phyloP scores from a whole-genome alignment of 2,329 filamentous ascomycete genomes.

The Chrysosporium keratinophilum region DNA sequence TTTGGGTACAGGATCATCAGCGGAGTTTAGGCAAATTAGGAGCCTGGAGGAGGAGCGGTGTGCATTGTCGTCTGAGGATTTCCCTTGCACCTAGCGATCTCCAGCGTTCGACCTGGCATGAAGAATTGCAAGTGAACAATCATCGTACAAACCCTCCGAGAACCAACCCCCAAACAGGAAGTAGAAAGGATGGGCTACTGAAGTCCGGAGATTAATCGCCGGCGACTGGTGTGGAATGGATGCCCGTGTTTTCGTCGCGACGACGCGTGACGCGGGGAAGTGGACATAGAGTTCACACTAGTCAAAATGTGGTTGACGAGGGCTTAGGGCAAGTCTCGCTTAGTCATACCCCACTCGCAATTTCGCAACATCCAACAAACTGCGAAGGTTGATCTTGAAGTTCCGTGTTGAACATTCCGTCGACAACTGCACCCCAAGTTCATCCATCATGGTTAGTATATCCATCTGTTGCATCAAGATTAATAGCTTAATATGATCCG shows the following conservation, averaged over 20 bases:
- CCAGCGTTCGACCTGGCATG: not conserved
- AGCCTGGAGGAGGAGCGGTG: constrained; percentile 10
- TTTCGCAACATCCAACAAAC: constrained; percentile 22
- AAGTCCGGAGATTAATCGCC: too few relatives aligned
- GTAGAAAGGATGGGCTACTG: too few relatives aligned
- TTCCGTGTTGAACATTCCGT: constrained; percentile 22
- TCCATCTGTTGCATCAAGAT: not conserved
- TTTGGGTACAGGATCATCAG: constrained; percentile 1
- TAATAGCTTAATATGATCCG: not conserved
- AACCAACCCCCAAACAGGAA: too few relatives aligned
- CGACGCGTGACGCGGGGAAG: not conserved
- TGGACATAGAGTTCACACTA: not conserved
- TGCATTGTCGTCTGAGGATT: constrained; percentile 6
- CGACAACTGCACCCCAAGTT: constrained; percentile 28
- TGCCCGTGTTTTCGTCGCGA: too few relatives aligned
- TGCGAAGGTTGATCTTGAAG: constrained; percentile 11
- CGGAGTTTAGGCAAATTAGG: constrained; percentile 11
- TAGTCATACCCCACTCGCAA: constrained; percentile 31
- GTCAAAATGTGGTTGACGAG: constrained; percentile 21
- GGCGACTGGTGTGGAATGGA: too few relatives aligned
- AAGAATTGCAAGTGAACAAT: not conserved
- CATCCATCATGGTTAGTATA: constrained; percentile 32
- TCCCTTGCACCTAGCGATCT: not conserved
- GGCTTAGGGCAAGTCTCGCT: constrained; percentile 28
- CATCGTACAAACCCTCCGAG: not conserved